These are phyloP conservation scores for Filosporella fistucella DNA, from an alignment of 495 filamentous ascomycete genomes.

Conservation along the genomic window DNA sequence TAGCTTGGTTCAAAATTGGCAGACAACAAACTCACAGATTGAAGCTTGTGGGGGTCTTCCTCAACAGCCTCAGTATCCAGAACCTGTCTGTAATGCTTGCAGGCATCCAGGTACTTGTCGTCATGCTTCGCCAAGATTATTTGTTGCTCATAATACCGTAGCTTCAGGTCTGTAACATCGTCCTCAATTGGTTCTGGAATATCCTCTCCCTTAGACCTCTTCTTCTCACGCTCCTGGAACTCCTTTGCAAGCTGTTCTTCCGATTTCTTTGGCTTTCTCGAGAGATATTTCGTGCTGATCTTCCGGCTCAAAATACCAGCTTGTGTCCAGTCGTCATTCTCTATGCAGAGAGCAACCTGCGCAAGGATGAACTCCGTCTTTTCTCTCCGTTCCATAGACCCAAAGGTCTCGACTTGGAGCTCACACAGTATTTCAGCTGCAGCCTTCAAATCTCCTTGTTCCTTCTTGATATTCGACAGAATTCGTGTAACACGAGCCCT, in stretches of 20 bases:
- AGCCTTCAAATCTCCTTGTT: conserved; percentile 83
- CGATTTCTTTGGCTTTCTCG: conserved; percentile 84
- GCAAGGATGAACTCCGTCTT: conserved; percentile 98
- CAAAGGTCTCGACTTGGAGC: conserved; percentile 97
- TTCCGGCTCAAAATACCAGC: conserved; percentile 92
- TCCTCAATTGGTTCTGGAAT: conserved; percentile 73
- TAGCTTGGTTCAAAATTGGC: conserved; percentile 16
- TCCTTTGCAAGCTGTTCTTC: conserved; percentile 84
- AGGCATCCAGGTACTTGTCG: conserved; percentile 91
- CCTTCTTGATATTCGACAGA: conserved; percentile 93
- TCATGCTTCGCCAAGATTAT: conserved; percentile 94
- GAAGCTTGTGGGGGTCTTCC: conserved; percentile 78
- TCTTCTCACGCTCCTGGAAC: conserved; percentile 76
- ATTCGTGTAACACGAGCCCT: conserved; percentile 91
- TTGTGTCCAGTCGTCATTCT: conserved; percentile 93
- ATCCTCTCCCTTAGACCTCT: conserved; percentile 72
- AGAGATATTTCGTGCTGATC: conserved; percentile 90
- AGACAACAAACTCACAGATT: conserved; percentile 55
- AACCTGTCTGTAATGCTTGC: conserved; percentile 96
- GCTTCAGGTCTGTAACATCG: conserved; percentile 93
- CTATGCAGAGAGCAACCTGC: conserved; percentile 91
- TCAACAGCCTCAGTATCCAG: conserved; percentile 92
- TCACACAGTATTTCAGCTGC: conserved; percentile 94
- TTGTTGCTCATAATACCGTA: conserved; percentile 94
- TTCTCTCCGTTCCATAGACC: conserved; percentile 93